A percentile compares a stretch with the other conserved stretches of the same genome.
These are phyloP conservation scores for Eucalyptus shirleyi DNA, from an alignment of 345 rosid species.

Conservation along the genomic window DNA sequence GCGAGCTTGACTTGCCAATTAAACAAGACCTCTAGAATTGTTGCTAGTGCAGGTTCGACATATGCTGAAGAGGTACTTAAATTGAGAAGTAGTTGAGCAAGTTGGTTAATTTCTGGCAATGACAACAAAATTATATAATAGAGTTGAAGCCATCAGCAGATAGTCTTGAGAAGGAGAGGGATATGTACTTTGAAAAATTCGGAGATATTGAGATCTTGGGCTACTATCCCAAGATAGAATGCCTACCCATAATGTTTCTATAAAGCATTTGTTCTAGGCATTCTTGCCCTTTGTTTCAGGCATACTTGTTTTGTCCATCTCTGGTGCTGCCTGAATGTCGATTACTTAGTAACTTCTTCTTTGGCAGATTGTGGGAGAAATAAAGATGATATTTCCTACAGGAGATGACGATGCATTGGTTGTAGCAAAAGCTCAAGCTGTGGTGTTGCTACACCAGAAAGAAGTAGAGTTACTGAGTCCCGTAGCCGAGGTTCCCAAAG, in stretches of 20 bases:
- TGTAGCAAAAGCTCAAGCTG: no score
- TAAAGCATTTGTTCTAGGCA: no score
- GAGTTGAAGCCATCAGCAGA: constrained; percentile 69
- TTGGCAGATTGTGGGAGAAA: no score
- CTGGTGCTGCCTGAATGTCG: no score
- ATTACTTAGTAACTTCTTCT: no score
- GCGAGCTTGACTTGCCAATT: no score
- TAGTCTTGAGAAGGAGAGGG: constrained; percentile 89
- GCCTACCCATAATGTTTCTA: background rate
- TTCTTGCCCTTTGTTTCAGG: no score
- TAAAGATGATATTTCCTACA: no score
- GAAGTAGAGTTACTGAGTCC: constrained; percentile 40
- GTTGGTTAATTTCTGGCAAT: background rate
- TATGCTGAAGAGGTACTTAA: constrained; percentile 61
- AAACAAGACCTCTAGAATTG: no score
- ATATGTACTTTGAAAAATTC: constrained; percentile 50
- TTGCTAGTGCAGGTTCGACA: constrained; percentile 29
- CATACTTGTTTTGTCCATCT: no score
- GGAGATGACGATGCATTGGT: no score
- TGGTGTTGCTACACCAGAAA: background rate
- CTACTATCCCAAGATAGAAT: constrained; percentile 49
- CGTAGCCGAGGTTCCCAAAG: constrained; percentile 24
- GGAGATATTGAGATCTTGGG: constrained; percentile 81
- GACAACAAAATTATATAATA: constrained; percentile 38
- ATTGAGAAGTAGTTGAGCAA: background rate